Evolutionary conservation across 148 eudicot genomes (phyloP), one percentile per base, ranked within the genome.

Genomic region (Salicornia ramosissima): DNA sequence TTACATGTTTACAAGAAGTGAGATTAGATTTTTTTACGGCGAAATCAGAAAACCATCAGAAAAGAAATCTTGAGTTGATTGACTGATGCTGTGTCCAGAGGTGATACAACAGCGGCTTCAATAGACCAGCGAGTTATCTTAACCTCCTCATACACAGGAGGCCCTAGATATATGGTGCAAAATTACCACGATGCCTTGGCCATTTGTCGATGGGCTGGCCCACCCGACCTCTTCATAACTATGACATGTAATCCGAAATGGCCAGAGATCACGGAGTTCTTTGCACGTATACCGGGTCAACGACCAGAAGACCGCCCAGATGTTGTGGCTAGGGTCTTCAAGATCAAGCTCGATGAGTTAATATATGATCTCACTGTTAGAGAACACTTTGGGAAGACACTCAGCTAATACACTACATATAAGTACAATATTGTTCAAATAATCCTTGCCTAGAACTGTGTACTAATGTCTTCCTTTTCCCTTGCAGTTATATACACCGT

Each of bases 121-220:
- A 16, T n/a, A 0, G 80, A 77, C 0, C 54, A 49, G 1, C 47
- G 36, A 12, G 25, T 80, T 1, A n/a, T 75, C 3, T 46, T 82
- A 11, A 80, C 80, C 0, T 59, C 77, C 0, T 67, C 60, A 7
- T 78, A 56, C 46, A 68, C 72, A 1, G 51, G 77, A 18, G 50
- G 81, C 13, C n/a, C 71, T 0, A 67, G 77, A 9, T 81, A 71
- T n/a, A 64, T 64, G 75, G 26, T 58, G 2, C 69, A 75, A 52
- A 81, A 81, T 24, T 81, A 74, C 39, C 70, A 77, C 45, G 57
- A n/a, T 21, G 71, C 79, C 22, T 68, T 82, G 72, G 60, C 75
- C 21, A 64, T 72, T 0, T 74, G 75, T 14, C 59, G 46, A 18
- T 30, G 39, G 36, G 30, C 42, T 24, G 67, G 76, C 0, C 64